phyloP scores from a whole-genome alignment of 495 filamentous ascomycete species.

The Penicillium canescens region DNA sequence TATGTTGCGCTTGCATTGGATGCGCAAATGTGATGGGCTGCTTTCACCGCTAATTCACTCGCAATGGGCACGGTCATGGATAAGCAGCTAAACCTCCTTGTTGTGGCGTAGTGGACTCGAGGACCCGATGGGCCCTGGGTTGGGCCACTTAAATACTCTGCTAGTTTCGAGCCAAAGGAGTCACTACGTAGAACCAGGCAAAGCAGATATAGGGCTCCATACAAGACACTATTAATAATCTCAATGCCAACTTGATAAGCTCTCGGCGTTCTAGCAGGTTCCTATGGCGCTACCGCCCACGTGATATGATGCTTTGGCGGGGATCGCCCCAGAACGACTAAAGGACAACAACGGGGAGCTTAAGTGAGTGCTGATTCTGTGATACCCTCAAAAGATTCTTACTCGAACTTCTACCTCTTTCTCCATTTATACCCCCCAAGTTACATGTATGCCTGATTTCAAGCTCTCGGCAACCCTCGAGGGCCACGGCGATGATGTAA shows the following conservation, averaged over 20 bases:
- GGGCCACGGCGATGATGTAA: constrained; percentile 83
- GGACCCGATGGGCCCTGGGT: no score
- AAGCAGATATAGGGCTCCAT: no score
- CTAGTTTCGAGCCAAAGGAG: not conserved
- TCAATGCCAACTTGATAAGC: not conserved
- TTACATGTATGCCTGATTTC: constrained; percentile 61
- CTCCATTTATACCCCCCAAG: not conserved
- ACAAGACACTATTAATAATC: no score
- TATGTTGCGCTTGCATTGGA: not conserved
- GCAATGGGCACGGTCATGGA: not conserved
- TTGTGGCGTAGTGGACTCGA: not conserved
- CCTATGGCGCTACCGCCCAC: constrained; percentile 34
- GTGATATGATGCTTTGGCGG: constrained; percentile 37
- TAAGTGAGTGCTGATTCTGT: constrained; percentile 10
- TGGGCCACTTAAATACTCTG: no score
- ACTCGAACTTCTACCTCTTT: constrained; percentile 2
- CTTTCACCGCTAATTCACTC: constrained; percentile 1
- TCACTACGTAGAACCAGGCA: not conserved
- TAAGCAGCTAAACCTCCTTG: not conserved
- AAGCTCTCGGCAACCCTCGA: constrained; percentile 80
- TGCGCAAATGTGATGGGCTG: not conserved
- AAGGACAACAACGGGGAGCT: constrained; percentile 26
- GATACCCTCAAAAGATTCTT: not conserved
- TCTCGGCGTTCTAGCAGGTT: constrained; percentile 27
- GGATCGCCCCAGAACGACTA: constrained; percentile 26